A percentile compares a stretch with the other conserved stretches of the same genome.
Conservation (phyloP, 1,284 basidiomycete species). For the Cryptococcus maquisensis region DNA sequence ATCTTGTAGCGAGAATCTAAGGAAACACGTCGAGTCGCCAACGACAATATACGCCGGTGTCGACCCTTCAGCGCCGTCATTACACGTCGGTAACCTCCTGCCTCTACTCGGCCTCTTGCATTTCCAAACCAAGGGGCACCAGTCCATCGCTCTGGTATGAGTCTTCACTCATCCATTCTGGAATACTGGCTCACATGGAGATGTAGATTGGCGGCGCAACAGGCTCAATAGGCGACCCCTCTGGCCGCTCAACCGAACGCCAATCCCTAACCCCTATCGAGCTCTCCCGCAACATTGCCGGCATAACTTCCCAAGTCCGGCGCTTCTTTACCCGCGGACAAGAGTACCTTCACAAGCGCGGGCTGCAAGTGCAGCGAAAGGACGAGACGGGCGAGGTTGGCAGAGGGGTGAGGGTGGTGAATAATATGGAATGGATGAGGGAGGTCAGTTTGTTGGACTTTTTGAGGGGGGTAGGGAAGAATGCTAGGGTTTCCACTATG, state of each 20-base stretch:
- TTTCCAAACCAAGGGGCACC: constrained; percentile 78
- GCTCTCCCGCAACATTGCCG: constrained; percentile 64
- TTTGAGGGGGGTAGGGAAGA: constrained; percentile 71
- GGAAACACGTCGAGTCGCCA: constrained; percentile 34
- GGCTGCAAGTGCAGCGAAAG: not conserved
- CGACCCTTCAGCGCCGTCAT: constrained; percentile 81
- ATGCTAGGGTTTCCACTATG: constrained; percentile 84
- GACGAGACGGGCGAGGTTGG: not conserved
- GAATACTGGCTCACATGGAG: not conserved
- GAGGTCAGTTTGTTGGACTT: constrained; percentile 77
- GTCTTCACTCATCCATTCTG: not conserved
- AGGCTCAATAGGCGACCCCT: constrained; percentile 94
- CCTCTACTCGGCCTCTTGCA: constrained; percentile 83
- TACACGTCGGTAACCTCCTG: constrained; percentile 92
- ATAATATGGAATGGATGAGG: constrained; percentile 82
- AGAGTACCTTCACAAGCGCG: constrained; percentile 54
- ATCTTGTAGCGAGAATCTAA: constrained; percentile 31
- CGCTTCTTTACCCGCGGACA: constrained; percentile 68
- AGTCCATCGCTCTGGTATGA: constrained; percentile 72
- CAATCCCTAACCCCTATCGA: constrained; percentile 60
- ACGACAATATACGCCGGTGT: constrained; percentile 78
- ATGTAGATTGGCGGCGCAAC: constrained; percentile 92
- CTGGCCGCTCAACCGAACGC: constrained; percentile 80
- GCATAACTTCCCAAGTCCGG: constrained; percentile 64
- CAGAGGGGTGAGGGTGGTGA: constrained; percentile 56